Percentiles rank a stretch among this genome's conserved stretches.
Evolutionary conservation across 352 stramenopile genomes (phyloP).

Genomic region (Globisporangium alternatum): DNA sequence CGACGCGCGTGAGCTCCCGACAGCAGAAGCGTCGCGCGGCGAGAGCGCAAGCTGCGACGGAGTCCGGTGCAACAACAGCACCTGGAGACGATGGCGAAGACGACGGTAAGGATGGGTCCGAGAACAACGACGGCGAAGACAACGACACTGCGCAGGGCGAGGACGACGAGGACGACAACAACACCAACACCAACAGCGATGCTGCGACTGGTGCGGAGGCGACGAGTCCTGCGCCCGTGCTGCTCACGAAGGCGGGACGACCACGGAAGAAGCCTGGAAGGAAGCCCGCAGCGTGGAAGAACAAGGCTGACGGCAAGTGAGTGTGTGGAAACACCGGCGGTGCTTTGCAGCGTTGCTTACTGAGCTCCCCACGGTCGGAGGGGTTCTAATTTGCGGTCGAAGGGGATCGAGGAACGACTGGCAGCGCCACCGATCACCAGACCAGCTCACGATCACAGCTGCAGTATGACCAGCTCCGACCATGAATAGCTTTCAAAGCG

Average conservation of each 20-base stretch:
- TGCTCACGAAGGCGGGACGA: slow-evolving; percentile 39
- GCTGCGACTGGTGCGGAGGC: not conserved
- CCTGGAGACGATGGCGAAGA: slow-evolving; percentile 15
- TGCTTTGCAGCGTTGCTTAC: too few relatives aligned
- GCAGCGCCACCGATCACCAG: too few relatives aligned
- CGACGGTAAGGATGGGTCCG: slow-evolving; percentile 12
- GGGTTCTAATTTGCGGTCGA: too few relatives aligned
- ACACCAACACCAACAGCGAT: slow-evolving; percentile 22
- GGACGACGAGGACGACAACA: slow-evolving; percentile 32
- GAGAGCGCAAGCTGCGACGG: slow-evolving; percentile 33
- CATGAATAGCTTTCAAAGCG: too few relatives aligned
- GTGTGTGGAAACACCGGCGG: not conserved
- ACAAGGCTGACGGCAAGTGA: slow-evolving; percentile 3
- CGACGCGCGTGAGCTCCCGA: slow-evolving; percentile 64
- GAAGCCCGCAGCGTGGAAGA: slow-evolving; percentile 30
- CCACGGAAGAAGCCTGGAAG: slow-evolving; percentile 54
- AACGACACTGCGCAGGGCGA: slow-evolving; percentile 29
- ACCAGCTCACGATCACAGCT: too few relatives aligned
- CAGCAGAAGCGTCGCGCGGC: slow-evolving; percentile 54
- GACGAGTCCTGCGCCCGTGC: slow-evolving; percentile 12
- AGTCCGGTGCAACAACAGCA: not conserved
- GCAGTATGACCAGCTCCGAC: too few relatives aligned
- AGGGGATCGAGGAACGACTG: too few relatives aligned
- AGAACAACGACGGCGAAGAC: slow-evolving; percentile 18
- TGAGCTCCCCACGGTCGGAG: not conserved